Conservation (phyloP, 805 yeast species). For the Pichia occidentalis region DNA sequence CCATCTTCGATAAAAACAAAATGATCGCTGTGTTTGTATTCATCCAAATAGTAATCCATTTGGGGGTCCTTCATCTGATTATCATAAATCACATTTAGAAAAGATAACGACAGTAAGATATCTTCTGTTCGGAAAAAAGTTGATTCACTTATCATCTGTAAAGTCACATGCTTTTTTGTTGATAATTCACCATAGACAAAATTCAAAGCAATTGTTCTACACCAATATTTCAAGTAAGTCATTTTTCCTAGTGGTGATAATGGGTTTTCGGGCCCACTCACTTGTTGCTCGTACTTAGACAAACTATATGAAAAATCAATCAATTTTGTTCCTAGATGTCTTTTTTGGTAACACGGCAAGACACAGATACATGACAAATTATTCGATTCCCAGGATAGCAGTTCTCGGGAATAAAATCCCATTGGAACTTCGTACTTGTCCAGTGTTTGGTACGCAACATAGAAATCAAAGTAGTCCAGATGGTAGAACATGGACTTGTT, state of each 20-base stretch:
- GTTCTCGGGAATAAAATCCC: slow-evolving; percentile 91
- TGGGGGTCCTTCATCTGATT: slow-evolving; percentile 22
- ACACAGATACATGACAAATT: slow-evolving; percentile 87
- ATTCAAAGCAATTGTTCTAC: slow-evolving; percentile 41
- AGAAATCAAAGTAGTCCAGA: slow-evolving; percentile 75
- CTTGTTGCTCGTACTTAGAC: slow-evolving; percentile 53
- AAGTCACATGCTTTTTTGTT: slow-evolving; percentile 29
- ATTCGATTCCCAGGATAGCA: slow-evolving; percentile 69
- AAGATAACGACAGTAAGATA: slow-evolving; percentile 49
- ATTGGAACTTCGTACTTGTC: slow-evolving; percentile 45
- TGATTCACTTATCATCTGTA: slow-evolving; percentile 43
- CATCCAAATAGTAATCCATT: slow-evolving; percentile 25
- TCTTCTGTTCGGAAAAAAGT: slow-evolving; percentile 66
- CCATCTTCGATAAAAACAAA: slow-evolving; percentile 23
- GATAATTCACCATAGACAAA: slow-evolving; percentile 37
- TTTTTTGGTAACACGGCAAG: slow-evolving; percentile 87
- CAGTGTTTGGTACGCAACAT: slow-evolving; percentile 54
- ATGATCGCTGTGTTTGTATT: slow-evolving; percentile 13
- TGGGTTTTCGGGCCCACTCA: slow-evolving; percentile 92
- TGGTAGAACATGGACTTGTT: slow-evolving; percentile 83
- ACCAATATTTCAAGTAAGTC: slow-evolving; percentile 75
- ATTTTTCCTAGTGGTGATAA: slow-evolving; percentile 73
- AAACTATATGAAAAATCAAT: slow-evolving; percentile 79
- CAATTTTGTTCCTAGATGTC: slow-evolving; percentile 67
- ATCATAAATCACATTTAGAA: slow-evolving; percentile 41